Conservation (phyloP, 495 filamentous ascomycete species). For the Pyrenopolyporus hunteri region DNA sequence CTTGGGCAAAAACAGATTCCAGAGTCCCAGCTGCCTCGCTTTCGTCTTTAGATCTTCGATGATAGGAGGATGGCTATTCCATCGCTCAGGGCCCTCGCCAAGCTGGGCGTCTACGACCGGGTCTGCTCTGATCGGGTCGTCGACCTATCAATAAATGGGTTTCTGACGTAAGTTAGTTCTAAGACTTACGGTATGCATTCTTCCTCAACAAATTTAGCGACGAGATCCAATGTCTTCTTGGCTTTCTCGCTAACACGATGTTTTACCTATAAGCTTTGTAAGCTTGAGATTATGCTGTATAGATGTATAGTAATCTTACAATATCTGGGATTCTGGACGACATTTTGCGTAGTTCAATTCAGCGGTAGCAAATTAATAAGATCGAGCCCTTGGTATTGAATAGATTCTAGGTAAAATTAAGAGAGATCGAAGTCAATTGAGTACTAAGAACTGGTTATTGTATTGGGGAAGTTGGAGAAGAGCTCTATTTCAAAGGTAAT, state of each 20-base stretch:
- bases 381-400: neutral
- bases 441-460: neutral
- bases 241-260: conserved; percentile 79
- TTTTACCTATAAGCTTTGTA: conserved; percentile 51
- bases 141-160: conserved; percentile 31
- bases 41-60: conserved; percentile 88
- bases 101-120: conserved; percentile 78
- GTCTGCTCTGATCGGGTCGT: conserved; percentile 65
- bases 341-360: conserved; percentile 52
- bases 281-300: conserved; percentile 28
- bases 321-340: conserved; percentile 71
- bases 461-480: conserved; percentile 5
- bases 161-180: conserved; percentile 20
- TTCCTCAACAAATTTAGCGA: conserved; percentile 95
- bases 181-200: conserved; percentile 78
- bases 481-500: conserved; percentile 17
- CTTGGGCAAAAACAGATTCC: conserved; percentile 98
- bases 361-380: neutral
- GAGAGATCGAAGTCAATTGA: conserved; percentile 3
- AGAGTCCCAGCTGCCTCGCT: conserved; percentile 83
- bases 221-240: conserved; percentile 68
- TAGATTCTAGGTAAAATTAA: conserved; percentile 1
- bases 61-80: conserved; percentile 77
- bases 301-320: conserved; percentile 51
- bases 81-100: conserved; percentile 72